Percentiles rank a stretch among this genome's conserved stretches.
These are phyloP conservation scores for Ulota crispa DNA, from an alignment of 225 moss, liverwort and hornwort species.

Conservation along the genomic window DNA sequence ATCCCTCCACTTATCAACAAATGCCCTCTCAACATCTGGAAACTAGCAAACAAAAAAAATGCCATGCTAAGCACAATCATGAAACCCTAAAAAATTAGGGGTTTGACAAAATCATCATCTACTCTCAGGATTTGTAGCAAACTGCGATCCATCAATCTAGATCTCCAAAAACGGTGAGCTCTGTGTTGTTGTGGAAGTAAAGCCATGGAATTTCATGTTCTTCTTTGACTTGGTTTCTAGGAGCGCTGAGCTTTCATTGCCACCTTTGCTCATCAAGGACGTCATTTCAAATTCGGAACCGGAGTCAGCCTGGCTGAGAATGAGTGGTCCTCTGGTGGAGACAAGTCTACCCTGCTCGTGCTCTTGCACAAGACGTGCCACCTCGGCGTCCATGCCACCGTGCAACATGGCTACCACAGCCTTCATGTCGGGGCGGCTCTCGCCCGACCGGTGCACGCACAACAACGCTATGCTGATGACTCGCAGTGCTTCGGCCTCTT, in stretches of 20 bases:
- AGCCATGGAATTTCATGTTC: background rate
- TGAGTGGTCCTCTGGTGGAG: background rate
- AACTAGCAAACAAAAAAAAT: too few species aligned
- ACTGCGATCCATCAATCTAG: background rate
- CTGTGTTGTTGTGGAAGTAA: background rate
- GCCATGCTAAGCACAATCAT: too few species aligned
- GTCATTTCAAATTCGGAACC: background rate
- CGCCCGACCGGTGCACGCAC: constrained; percentile 12
- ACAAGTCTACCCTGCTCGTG: background rate
- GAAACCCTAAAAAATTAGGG: background rate
- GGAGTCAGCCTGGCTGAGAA: background rate
- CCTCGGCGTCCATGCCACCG: constrained; percentile 10
- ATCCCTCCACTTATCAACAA: too few species aligned
- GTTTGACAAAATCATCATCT: background rate
- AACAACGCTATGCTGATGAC: constrained; percentile 19
- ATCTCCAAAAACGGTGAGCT: background rate
- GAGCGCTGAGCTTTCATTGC: background rate
- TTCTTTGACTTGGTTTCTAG: background rate
- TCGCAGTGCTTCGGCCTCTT: constrained; percentile 5
- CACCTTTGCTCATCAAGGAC: background rate
- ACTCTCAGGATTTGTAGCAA: background rate
- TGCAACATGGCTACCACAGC: constrained; percentile 25
- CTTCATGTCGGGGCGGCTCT: constrained; percentile 18
- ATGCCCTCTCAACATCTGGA: too few species aligned
- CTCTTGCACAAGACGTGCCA: background rate